A percentile compares a stretch with the other conserved stretches of the same genome.
These are phyloP conservation scores for Paraconiothyrium brasiliense DNA, from an alignment of 2,329 filamentous ascomycete genomes.

Conservation along the genomic window DNA sequence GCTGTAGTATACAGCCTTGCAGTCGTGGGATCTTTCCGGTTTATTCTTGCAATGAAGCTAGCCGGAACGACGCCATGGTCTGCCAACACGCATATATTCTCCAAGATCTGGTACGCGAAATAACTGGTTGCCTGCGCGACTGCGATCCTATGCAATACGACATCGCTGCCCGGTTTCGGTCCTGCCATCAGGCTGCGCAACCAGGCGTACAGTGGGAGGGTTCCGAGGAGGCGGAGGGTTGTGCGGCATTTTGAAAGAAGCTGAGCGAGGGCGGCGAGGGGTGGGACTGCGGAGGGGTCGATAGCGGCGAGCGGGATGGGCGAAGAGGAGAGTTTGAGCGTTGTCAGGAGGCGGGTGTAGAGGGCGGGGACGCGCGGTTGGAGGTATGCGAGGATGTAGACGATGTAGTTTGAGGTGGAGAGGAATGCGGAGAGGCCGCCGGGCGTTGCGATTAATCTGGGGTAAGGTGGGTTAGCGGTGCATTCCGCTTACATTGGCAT, in stretches of 20 bases:
- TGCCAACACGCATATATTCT: constrained; percentile 55
- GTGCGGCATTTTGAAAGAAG: constrained; percentile 55
- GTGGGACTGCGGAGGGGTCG: constrained; percentile 38
- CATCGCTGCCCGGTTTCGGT: constrained; percentile 53
- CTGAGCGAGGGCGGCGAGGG: constrained; percentile 47
- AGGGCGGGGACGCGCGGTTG: constrained; percentile 50
- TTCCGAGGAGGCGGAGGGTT: constrained; percentile 55
- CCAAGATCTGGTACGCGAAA: constrained; percentile 55
- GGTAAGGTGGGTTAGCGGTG: constrained; percentile 19
- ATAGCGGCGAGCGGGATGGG: constrained; percentile 34
- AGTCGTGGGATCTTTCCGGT: constrained; percentile 46
- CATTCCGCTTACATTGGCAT: not conserved
- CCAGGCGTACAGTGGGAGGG: constrained; percentile 57
- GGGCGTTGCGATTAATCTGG: constrained; percentile 54
- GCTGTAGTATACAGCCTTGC: constrained; percentile 52
- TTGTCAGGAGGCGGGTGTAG: constrained; percentile 42
- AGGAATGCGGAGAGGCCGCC: constrained; percentile 57
- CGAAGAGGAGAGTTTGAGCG: constrained; percentile 43
- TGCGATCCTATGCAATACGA: constrained; percentile 53
- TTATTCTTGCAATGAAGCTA: constrained; percentile 47
- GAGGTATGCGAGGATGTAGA: constrained; percentile 57
- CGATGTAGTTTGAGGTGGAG: constrained; percentile 58
- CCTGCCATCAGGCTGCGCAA: constrained; percentile 52
- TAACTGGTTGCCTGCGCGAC: constrained; percentile 54
- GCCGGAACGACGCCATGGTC: constrained; percentile 52